Conservation (phyloP, 257 asterid genomes). For the Solanum medicagineum region DNA sequence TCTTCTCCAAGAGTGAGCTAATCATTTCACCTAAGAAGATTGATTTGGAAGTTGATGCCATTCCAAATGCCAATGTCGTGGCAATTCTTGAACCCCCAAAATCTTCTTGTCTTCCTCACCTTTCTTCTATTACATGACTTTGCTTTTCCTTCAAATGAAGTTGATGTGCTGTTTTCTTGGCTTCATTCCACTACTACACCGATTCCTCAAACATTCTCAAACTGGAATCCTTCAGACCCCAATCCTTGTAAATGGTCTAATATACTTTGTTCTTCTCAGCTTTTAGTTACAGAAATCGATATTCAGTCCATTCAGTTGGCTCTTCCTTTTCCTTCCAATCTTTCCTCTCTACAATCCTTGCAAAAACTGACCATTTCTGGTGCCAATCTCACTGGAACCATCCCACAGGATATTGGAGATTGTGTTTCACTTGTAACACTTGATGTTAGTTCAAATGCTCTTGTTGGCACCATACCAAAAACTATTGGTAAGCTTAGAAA, state of each 20-base stretch:
- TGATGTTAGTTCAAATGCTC: conserved; percentile 50
- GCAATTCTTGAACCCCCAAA: conserved; percentile 47
- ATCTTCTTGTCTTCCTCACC: conserved; percentile 13
- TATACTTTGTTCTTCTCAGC: conserved; percentile 32
- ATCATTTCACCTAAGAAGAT: conserved; percentile 31
- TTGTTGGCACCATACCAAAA: conserved; percentile 37
- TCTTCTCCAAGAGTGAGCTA: conserved; percentile 15
- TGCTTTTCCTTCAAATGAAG: conserved; percentile 18
- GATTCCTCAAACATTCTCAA: conserved; percentile 24
- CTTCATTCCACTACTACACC: conserved; percentile 35
- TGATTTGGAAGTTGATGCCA: conserved; percentile 37
- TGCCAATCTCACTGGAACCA: conserved; percentile 56
- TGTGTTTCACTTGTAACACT: conserved; percentile 25
- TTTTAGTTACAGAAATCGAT: conserved; percentile 27
- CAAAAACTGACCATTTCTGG: conserved; percentile 39
- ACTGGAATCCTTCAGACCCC: conserved; percentile 41
- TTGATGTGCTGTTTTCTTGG: conserved; percentile 41
- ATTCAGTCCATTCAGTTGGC: conserved; percentile 31
- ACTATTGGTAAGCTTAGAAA: conserved; percentile 35
- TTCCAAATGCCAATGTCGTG: conserved; percentile 67
- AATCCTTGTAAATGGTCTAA: conserved; percentile 57
- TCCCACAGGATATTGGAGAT: conserved; percentile 49
- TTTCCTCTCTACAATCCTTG: conserved; percentile 41
- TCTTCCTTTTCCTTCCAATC: conserved; percentile 47
- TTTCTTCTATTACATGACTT: conserved; percentile 1